Evolutionary conservation across 225 moss, liverwort and hornwort species (phyloP).

Genomic region (Polytrichum formosum): DNA sequence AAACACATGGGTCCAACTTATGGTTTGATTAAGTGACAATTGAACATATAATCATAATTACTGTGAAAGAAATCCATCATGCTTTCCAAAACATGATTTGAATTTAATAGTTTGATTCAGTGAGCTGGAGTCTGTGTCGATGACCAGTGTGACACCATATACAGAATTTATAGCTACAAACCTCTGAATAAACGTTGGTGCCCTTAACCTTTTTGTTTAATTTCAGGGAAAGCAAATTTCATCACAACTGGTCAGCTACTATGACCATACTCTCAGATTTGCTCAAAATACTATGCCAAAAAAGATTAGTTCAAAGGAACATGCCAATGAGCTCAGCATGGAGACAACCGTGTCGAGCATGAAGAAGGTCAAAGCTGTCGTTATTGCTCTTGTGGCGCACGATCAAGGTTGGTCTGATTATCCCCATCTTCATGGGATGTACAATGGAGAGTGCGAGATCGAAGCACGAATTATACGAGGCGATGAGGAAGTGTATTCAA

Average conservation of each 20-base stretch:
- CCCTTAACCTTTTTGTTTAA: too few relatives aligned
- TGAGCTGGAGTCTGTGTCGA: too few relatives aligned
- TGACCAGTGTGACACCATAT: too few relatives aligned
- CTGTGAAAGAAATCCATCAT: too few relatives aligned
- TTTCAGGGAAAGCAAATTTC: too few relatives aligned
- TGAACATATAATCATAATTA: too few relatives aligned
- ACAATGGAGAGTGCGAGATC: constrained; percentile 8
- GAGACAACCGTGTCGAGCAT: constrained; percentile 11
- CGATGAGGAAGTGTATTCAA: constrained; percentile 10
- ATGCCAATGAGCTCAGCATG: constrained; percentile 24
- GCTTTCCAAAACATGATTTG: neutral
- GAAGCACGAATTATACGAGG: constrained; percentile 21
- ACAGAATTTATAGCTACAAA: neutral
- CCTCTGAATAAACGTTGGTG: too few relatives aligned
- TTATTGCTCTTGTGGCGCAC: constrained; percentile 28
- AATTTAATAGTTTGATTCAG: neutral
- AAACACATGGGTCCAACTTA: too few relatives aligned
- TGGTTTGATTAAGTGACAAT: too few relatives aligned
- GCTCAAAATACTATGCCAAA: constrained; percentile 19
- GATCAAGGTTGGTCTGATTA: constrained; percentile 27
- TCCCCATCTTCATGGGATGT: constrained; percentile 7
- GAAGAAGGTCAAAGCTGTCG: constrained; percentile 12
- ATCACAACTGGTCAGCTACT: constrained; percentile 25
- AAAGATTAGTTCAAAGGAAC: neutral
- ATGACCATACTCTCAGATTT: constrained; percentile 26